Evolutionary conservation across 169 alveolate genomes (phyloP).

Genomic region (Plasmodium yoelii): DNA sequence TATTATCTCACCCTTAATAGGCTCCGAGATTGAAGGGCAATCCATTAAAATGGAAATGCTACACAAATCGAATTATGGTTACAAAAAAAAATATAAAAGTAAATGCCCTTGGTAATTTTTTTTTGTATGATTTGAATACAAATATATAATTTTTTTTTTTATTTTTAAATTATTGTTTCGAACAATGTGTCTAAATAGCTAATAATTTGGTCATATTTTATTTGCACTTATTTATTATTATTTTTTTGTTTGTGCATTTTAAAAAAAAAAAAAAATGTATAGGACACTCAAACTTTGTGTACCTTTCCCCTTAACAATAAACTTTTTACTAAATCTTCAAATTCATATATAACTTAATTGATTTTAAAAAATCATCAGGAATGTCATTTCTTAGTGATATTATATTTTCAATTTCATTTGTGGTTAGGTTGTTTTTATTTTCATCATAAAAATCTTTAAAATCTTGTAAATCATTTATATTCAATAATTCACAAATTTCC

Average conservation of each 20-base stretch:
- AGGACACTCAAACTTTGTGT: no score
- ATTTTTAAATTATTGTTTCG: not conserved
- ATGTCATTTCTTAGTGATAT: slow-evolving; percentile 52
- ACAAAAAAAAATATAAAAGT: slow-evolving; percentile 58
- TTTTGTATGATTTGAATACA: not conserved
- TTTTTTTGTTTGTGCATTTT: no score
- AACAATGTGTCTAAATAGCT: no score
- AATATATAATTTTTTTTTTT: slow-evolving; percentile 3
- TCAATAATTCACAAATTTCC: slow-evolving; percentile 63
- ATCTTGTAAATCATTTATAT: slow-evolving; percentile 65
- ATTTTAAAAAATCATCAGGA: slow-evolving; percentile 29
- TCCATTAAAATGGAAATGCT: slow-evolving; percentile 70
- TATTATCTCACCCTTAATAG: slow-evolving; percentile 14
- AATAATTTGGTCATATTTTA: no score
- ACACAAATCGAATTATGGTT: slow-evolving; percentile 39
- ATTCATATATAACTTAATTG: slow-evolving; percentile 40
- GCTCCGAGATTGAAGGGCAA: slow-evolving; percentile 68
- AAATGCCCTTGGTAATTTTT: slow-evolving; percentile 67
- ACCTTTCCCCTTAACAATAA: no score
- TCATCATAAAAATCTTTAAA: slow-evolving; percentile 73
- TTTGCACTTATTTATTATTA: no score
- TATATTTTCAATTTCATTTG: slow-evolving; percentile 42
- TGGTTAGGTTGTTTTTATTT: slow-evolving; percentile 35
- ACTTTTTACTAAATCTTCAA: no score
- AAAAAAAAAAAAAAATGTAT: no score